Evolutionary conservation across 768 basidiomycete genomes (phyloP).

Genomic region (Pisolithus albus): DNA sequence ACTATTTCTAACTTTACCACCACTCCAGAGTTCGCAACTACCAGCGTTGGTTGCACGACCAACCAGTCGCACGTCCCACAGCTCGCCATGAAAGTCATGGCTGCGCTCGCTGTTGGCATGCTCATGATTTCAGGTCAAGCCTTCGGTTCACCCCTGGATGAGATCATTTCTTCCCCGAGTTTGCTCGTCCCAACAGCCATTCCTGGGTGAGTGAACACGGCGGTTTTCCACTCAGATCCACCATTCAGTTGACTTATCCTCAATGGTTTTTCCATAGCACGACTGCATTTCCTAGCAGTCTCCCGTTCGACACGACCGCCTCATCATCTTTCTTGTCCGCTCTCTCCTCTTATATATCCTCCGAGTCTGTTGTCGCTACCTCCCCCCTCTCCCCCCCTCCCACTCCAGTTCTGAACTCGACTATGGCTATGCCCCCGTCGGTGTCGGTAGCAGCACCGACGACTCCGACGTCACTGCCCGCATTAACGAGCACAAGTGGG

Average conservation of each 20-base stretch:
- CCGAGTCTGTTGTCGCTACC: constrained; percentile 15
- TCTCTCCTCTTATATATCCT: constrained; percentile 22
- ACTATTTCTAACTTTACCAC: not conserved
- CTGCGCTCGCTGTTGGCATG: constrained; percentile 1
- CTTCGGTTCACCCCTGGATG: constrained; percentile 5
- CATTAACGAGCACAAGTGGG: not conserved
- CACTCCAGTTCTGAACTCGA: not conserved
- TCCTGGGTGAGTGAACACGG: constrained; percentile 13
- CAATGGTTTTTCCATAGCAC: constrained; percentile 10
- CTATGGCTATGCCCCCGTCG: not conserved
- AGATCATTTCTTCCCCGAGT: not conserved
- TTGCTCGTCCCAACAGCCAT: constrained; percentile 11
- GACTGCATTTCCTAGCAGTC: constrained; percentile 11
- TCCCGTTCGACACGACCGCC: constrained; percentile 21
- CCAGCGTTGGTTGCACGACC: not conserved
- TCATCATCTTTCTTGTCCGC: constrained; percentile 12
- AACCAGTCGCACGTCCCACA: not conserved
- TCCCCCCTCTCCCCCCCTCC: constrained; percentile 3
- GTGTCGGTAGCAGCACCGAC: not conserved
- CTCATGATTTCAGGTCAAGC: constrained; percentile 6
- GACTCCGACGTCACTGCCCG: not conserved
- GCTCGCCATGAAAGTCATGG: constrained; percentile 11
- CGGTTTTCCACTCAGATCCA: not conserved
- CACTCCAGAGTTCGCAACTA: not conserved
- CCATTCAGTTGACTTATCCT: not conserved